Percentiles rank a stretch among this genome's conserved stretches.
Evolutionary conservation across 768 basidiomycete species (phyloP).

Genomic region (Suillus bovinus): DNA sequence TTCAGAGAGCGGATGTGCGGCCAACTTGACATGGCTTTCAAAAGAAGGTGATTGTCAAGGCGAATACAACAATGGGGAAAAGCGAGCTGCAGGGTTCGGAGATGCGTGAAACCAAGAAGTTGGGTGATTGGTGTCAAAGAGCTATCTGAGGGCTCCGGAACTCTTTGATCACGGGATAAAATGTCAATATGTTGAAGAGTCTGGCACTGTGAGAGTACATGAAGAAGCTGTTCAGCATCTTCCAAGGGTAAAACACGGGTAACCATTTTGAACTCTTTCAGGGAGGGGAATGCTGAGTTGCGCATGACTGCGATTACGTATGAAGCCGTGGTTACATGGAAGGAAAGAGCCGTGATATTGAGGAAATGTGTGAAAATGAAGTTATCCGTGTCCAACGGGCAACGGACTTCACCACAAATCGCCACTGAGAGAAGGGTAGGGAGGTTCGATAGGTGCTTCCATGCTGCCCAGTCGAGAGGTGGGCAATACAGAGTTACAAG

Average conservation of each 20-base stretch:
- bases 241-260: not conserved
- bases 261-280: not conserved
- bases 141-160: not conserved
- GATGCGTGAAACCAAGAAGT: not conserved
- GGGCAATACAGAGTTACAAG: not conserved
- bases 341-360: slow-evolving; percentile 2
- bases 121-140: not conserved
- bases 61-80: not conserved
- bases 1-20: not conserved
- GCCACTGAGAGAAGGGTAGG: not conserved
- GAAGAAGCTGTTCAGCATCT: slow-evolving; percentile 1
- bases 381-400: slow-evolving; percentile 1
- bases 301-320: not conserved
- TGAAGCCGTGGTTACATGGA: not conserved
- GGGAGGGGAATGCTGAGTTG: not conserved
- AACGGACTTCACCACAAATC: not conserved
- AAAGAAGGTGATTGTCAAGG: not conserved
- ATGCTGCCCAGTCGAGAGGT: slow-evolving; percentile 4
- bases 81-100: not conserved
- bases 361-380: not conserved
- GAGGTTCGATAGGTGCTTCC: not conserved
- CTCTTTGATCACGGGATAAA: not conserved
- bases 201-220: not conserved
- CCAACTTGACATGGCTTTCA: not conserved
- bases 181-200: not conserved